Base-by-base conservation (phyloP, 73 alveolate genomes). In the Tetrahymena malaccensis region DNA sequence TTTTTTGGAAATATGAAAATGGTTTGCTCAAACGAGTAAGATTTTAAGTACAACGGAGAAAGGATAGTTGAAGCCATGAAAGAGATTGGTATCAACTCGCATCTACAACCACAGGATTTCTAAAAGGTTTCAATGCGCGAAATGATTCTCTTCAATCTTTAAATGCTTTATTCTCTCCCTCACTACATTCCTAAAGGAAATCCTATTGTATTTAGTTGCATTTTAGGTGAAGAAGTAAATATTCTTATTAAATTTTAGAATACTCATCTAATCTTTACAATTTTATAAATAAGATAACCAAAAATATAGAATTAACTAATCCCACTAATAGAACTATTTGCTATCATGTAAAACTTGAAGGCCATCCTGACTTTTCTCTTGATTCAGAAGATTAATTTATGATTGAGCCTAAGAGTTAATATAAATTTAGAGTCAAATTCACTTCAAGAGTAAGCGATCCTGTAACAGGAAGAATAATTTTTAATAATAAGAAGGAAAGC, bases 131-230 rank as follows among this genome's bases (percentile, higher is more conserved):
- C 98, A 94, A 99, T 99, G 35, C 98, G 99, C 95, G 99, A 98
- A 96, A 95, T 98, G 98, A 98, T 98, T 17, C 97, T 99, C 58
- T 98, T 98, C 95, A 93, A 96, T 35, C 97, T 99, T 5, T 97
- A 98, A 96, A 96, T 99, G 38, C 98, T 98, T 95, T 98, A 98
- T 96, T 98, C 99, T 31, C 98, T 99, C 89, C 99, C 99, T 89
- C 99, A 99, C 95, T 99, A 98, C 95, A 98, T 98, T 31, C 99
- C 99, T 16, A 98, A 99, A 96, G 99, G 99, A 83, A 95, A 97
- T 55, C 95, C 97, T 1, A 99, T 99, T 22, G 98, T 96, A 85
- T 99, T 99, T 96, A 98, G 99, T 37, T 98, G 99, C 94, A 98
- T 98, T 10, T 96, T 99, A 55, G 99, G 99, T 17, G 99, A 99